A percentile compares a stretch with the other conserved stretches of the same genome.
phyloP scores from a whole-genome alignment of 805 yeast species.

The Candida coleopterorum region DNA sequence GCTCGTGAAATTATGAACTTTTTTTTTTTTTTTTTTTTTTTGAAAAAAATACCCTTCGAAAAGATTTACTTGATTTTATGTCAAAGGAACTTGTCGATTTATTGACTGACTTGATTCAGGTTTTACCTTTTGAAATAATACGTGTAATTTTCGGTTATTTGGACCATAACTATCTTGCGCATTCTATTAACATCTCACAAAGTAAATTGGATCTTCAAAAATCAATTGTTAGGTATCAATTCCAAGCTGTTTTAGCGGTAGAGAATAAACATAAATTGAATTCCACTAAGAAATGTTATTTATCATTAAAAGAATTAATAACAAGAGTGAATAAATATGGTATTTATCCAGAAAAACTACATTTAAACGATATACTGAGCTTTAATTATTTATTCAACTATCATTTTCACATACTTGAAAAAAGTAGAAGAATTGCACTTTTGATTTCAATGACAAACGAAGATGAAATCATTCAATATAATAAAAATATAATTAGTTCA shows the following conservation, averaged over 20 bases:
- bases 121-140: too few species aligned
- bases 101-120: too few species aligned
- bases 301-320: not conserved
- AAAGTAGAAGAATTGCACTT: not conserved
- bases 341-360: not conserved
- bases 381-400: not conserved
- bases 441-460: not conserved
- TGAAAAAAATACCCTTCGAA: too few species aligned
- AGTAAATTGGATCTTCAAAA: not conserved
- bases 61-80: too few species aligned
- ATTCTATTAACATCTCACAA: not conserved
- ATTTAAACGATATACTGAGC: not conserved
- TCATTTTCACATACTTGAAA: not conserved
- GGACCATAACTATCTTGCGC: not conserved
- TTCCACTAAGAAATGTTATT: not conserved
- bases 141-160: too few species aligned
- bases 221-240: not conserved
- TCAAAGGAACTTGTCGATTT: too few species aligned
- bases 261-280: not conserved
- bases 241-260: not conserved
- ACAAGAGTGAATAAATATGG: not conserved
- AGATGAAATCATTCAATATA: not conserved
- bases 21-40: too few species aligned
- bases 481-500: not conserved
- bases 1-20: too few species aligned